These are phyloP conservation scores for Hymenoscyphus linearis DNA, from an alignment of 2,329 filamentous ascomycete genomes.

Conservation along the genomic window DNA sequence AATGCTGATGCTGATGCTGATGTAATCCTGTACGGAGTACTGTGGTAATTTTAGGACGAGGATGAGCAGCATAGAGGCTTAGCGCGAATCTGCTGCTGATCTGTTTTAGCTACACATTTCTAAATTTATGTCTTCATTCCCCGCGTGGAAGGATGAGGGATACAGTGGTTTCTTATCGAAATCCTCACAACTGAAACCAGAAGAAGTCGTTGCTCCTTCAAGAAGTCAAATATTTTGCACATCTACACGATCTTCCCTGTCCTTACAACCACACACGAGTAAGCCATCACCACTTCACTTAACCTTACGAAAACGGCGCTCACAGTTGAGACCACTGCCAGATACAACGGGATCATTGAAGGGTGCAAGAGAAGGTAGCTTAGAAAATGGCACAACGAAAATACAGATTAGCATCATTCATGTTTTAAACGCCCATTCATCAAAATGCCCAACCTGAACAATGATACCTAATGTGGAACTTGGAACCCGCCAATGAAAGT, in stretches of 20 bases:
- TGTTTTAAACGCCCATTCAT: not conserved
- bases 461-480: conserved; percentile 2
- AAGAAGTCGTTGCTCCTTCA: not conserved
- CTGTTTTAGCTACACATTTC: not conserved
- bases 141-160: not conserved
- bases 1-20: not conserved
- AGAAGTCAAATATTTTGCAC: not conserved
- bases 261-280: no score
- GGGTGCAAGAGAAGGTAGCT: not conserved
- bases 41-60: no score
- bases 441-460: conserved; percentile 6
- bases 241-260: not conserved
- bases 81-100: not conserved
- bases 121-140: not conserved
- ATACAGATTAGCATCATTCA: not conserved
- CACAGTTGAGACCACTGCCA: no score
- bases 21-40: not conserved
- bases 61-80: not conserved
- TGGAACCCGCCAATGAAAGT: not conserved
- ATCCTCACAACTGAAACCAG: not conserved
- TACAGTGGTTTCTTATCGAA: not conserved
- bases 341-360: no score
- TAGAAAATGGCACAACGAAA: not conserved
- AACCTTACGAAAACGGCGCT: no score
- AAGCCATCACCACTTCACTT: no score